Evolutionary conservation across 140 eudicot species (phyloP), one percentile per base, ranked within the genome.

Genomic region (Erigeron philadelphicus): DNA sequence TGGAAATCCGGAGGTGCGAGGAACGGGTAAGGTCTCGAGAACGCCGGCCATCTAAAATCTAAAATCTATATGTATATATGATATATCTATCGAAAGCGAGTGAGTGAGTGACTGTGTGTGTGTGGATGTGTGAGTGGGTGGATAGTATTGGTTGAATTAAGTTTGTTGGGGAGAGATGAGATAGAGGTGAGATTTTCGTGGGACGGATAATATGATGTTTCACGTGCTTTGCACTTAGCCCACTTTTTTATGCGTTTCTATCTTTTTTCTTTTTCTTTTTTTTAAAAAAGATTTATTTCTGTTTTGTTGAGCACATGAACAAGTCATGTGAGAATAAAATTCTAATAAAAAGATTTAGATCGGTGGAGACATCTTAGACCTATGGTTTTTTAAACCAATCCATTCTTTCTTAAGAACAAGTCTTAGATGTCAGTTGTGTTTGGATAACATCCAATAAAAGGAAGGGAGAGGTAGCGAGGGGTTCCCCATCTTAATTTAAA

Each of bases 1-100:
- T 64, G 86, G 83, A 40, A 74, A 64, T 58, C 57, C 64, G 76
- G 82, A 53, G 75, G 95, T 59, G 71, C 89, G 86, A 12, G 89
- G 93, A 70, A 83, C 56, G 9, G 86, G 35, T 55, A 88, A 77
- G 81, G 83, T 81, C 72, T 85, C 86, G 65, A 83, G 79, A 66
- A 84, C 72, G 75, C 60, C 86, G 49, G 96, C 93, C 93, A 85
- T 85, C 67, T 42, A 61, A 31, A 31, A 31, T 31, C 38, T 31
- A 31, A 31, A 31, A 31, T 31, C 38, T 31, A 31, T 31, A 31
- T 31, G 5, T 31, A 31, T 31, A 31, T n/a, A 25, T 25, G 3
- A 25, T 25, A 25, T 21, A 31, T 3, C 5, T 2, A 31, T 31
- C 38, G 38, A 31, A 31, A 31, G 38, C 5, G 38, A 2, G 38